A percentile compares a stretch with the other conserved stretches of the same genome.
phyloP scores from a whole-genome alignment of 805 yeast genomes.

The Schizosaccharomyces lindneri region DNA sequence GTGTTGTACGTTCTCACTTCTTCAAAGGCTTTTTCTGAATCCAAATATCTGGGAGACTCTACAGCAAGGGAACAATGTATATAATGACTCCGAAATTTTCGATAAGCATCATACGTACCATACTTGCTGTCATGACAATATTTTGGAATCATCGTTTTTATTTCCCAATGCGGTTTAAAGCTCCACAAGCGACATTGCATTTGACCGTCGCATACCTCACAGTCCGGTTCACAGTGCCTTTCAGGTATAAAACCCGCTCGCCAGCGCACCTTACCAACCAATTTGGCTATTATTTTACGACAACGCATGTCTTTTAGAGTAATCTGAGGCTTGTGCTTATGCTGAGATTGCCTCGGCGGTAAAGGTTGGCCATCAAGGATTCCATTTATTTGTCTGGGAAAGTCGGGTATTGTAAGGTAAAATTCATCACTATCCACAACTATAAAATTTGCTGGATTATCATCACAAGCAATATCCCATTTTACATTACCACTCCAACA shows the following conservation, averaged over 20 bases:
- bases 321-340: background rate
- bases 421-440: conserved; percentile 37
- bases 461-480: conserved; percentile 37
- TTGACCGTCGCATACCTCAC: background rate
- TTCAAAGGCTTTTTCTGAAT: conserved; percentile 4
- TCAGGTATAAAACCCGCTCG: conserved; percentile 51
- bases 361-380: background rate
- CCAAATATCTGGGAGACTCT: conserved; percentile 16
- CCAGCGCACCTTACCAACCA: conserved; percentile 55
- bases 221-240: conserved; percentile 17
- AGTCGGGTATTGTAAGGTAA: conserved; percentile 54
- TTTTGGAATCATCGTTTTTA: conserved; percentile 32
- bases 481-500: conserved; percentile 40
- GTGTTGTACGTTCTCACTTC: conserved; percentile 25
- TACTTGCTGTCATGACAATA: conserved; percentile 13
- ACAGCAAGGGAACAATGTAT: conserved; percentile 46
- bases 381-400: background rate
- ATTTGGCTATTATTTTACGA: conserved; percentile 30
- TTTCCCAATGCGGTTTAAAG: conserved; percentile 38
- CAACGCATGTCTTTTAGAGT: background rate
- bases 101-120: conserved; percentile 49
- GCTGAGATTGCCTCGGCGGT: background rate
- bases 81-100: conserved; percentile 57
- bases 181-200: conserved; percentile 18
- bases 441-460: conserved; percentile 43